Evolutionary conservation across 352 stramenopile genomes (phyloP).

Genomic region (Phytophthora sp.): DNA sequence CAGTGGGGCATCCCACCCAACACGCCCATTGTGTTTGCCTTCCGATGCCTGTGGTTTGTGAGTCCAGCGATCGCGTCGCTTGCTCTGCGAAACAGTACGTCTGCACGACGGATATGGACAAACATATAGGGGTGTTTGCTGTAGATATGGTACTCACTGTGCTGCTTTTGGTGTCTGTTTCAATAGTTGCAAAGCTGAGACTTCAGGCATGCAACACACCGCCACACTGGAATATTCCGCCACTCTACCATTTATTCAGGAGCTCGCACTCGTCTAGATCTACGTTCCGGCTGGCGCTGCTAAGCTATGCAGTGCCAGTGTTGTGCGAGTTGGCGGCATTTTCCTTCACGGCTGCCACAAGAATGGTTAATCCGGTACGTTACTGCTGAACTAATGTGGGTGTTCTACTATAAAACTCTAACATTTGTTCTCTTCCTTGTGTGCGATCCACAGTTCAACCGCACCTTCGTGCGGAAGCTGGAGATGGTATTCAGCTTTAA

Average conservation of each 20-base stretch:
- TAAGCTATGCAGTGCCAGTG: constrained; percentile 86
- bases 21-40: constrained; percentile 60
- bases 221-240: constrained; percentile 85
- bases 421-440: constrained; percentile 6
- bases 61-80: constrained; percentile 75
- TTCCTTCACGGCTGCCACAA: constrained; percentile 85
- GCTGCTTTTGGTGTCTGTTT: constrained; percentile 2
- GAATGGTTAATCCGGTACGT: constrained; percentile 87
- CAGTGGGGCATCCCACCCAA: constrained; percentile 69
- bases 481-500: constrained; percentile 91
- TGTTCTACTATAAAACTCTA: not conserved
- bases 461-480: constrained; percentile 81
- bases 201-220: constrained; percentile 82
- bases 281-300: constrained; percentile 72
- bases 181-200: constrained; percentile 65
- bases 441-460: constrained; percentile 72
- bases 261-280: constrained; percentile 78
- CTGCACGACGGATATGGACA: not conserved
- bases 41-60: constrained; percentile 72
- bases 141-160: not conserved
- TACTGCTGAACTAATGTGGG: not conserved
- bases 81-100: constrained; percentile 76
- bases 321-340: constrained; percentile 86
- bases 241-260: constrained; percentile 81
- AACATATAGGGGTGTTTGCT: not conserved